Percentiles rank a stretch among this genome's conserved stretches.
These are phyloP conservation scores for Claviceps sp. DNA, from an alignment of 2,329 filamentous ascomycete genomes.

Conservation along the genomic window DNA sequence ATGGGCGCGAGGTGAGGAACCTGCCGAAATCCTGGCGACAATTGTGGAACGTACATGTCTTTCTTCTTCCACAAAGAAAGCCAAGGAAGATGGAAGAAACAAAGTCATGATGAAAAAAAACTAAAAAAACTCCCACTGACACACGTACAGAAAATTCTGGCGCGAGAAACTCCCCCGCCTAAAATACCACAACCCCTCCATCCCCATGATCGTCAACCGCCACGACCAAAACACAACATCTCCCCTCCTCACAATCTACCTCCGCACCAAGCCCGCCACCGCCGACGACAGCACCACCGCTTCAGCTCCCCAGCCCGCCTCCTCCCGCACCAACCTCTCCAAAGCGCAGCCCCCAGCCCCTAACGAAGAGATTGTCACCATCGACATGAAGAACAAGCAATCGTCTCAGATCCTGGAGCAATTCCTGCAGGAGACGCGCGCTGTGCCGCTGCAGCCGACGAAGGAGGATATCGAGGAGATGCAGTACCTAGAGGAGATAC, in stretches of 20 bases:
- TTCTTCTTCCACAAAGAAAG: too few relatives aligned
- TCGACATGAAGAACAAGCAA: conserved; percentile 51
- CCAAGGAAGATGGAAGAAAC: too few relatives aligned
- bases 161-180: conserved; percentile 66
- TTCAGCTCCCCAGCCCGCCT: conserved; percentile 23
- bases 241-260: conserved; percentile 53
- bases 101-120: too few relatives aligned
- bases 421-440: conserved; percentile 50
- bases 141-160: conserved; percentile 67
- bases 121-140: not conserved
- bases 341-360: conserved; percentile 34
- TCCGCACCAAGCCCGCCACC: conserved; percentile 26
- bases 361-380: conserved; percentile 36
- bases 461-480: conserved; percentile 46
- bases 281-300: not conserved
- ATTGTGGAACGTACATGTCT: too few relatives aligned
- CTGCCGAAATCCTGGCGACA: too few relatives aligned
- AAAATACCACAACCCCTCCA: conserved; percentile 84
- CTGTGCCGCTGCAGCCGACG: conserved; percentile 41
- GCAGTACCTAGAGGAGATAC: conserved; percentile 40
- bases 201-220: conserved; percentile 73
- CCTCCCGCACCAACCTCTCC: conserved; percentile 33
- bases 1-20: conserved; percentile 50
- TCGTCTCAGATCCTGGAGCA: conserved; percentile 49
- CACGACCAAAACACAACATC: conserved; percentile 40